A percentile compares a stretch with the other conserved stretches of the same genome.
These are phyloP conservation scores for Thalassiosira pacifica DNA, from an alignment of 352 stramenopile species.

Conservation along the genomic window DNA sequence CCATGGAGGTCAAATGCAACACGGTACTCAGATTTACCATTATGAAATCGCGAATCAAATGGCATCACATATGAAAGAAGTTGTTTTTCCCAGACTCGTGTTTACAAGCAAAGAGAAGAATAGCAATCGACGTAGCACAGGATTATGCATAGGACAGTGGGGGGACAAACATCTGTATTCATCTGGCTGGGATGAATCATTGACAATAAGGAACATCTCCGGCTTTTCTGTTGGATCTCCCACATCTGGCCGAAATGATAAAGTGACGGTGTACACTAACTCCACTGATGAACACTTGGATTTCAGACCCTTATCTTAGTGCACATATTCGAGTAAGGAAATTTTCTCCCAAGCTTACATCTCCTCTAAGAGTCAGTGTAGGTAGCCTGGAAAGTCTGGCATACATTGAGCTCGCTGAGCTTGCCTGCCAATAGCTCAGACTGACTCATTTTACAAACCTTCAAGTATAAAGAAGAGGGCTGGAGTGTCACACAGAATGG, in stretches of 20 bases:
- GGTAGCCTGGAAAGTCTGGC: no score
- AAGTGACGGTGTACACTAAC: background rate
- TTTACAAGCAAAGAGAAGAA: background rate
- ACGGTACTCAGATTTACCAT: background rate
- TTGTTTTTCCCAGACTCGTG: background rate
- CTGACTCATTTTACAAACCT: no score
- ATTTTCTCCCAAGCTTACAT: no score
- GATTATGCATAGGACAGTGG: background rate
- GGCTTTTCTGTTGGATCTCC: background rate
- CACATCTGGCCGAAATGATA: background rate
- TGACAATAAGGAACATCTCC: background rate
- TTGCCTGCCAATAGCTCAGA: no score
- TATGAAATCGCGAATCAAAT: background rate
- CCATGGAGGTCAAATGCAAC: background rate
- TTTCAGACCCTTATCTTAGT: no score
- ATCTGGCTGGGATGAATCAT: background rate
- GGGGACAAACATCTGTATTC: background rate
- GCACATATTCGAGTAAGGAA: no score
- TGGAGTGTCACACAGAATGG: no score
- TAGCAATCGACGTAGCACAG: background rate
- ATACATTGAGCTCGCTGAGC: no score
- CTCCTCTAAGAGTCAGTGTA: no score
- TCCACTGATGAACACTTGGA: no score
- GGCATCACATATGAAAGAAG: background rate
- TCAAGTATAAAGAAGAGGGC: no score